Percentiles rank a stretch among this genome's conserved stretches.
phyloP scores from a whole-genome alignment of 768 basidiomycete genomes.

The Leccinellum rugosiceps region DNA sequence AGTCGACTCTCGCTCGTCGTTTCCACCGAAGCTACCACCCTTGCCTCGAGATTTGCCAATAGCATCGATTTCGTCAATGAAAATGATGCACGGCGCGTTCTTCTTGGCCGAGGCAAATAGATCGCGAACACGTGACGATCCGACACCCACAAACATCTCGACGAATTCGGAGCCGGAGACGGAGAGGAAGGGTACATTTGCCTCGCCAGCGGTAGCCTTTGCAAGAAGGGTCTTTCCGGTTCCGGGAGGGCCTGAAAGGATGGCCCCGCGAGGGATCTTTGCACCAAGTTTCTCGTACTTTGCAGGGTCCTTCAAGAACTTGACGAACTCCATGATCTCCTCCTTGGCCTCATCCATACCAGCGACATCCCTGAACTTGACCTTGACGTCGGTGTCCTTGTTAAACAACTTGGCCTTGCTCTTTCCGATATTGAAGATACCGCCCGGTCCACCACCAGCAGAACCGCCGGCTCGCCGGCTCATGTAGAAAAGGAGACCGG shows the following conservation, averaged over 20 bases:
- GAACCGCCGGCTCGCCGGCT: conserved; percentile 65
- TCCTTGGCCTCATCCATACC: conserved; percentile 99
- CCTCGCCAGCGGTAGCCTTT: conserved; percentile 98
- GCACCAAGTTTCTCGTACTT: conserved; percentile 96
- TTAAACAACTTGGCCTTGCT: conserved; percentile 94
- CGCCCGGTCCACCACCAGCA: conserved; percentile 66
- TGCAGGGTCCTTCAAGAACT: conserved; percentile 93
- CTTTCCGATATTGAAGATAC: conserved; percentile 97
- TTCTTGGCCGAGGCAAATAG: conserved; percentile 97
- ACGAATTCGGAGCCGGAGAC: conserved; percentile 99
- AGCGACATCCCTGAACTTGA: conserved; percentile 94
- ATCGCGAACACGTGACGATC: conserved; percentile 94
- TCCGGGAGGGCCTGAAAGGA: conserved; percentile 93
- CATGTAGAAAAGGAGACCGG: conserved; percentile 87
- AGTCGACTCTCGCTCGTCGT: conserved; percentile 97
- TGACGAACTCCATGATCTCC: conserved; percentile 99
- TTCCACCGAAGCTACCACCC: conserved; percentile 79
- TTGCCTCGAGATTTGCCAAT: conserved; percentile 92
- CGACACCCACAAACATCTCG: conserved; percentile 99
- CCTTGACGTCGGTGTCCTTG: conserved; percentile 91
- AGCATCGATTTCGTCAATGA: conserved; percentile 99
- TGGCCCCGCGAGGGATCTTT: conserved; percentile 94
- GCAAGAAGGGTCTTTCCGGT: conserved; percentile 98
- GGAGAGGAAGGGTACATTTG: conserved; percentile 95
- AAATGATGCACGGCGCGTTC: conserved; percentile 97